Evolutionary conservation across 2,329 filamentous ascomycete genomes (phyloP).

Genomic region (Xylariaceae sp.): DNA sequence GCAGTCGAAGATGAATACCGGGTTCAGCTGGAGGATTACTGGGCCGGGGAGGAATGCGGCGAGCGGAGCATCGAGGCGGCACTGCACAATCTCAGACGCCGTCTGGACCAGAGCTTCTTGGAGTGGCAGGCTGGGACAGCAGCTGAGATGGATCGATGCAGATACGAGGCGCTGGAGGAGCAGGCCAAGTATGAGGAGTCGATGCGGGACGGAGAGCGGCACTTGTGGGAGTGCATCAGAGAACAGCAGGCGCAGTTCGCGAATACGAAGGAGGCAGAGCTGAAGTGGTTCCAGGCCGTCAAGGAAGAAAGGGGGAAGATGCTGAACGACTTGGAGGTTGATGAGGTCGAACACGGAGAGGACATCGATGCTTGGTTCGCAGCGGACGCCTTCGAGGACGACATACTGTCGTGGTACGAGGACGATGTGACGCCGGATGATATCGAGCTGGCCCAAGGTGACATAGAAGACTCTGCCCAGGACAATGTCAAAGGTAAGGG

Average conservation of each 20-base stretch:
- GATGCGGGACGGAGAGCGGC: conserved; percentile 30
- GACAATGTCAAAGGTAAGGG: conserved; percentile 1
- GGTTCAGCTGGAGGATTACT: conserved; percentile 30
- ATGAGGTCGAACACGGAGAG: conserved; percentile 34
- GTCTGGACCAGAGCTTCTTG: conserved; percentile 34
- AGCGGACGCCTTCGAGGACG: conserved; percentile 9
- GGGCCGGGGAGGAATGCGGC: conserved; percentile 27
- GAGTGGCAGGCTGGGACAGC: conserved; percentile 34
- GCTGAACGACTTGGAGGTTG: conserved; percentile 32
- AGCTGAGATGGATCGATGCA: conserved; percentile 31
- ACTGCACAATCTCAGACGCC: conserved; percentile 27
- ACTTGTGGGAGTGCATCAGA: conserved; percentile 19
- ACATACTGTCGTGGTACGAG: not conserved
- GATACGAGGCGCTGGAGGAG: conserved; percentile 31
- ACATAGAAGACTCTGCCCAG: not conserved
- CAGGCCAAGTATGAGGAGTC: conserved; percentile 32
- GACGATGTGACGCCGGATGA: not conserved
- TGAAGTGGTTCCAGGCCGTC: conserved; percentile 39
- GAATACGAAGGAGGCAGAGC: conserved; percentile 33
- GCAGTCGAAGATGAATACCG: conserved; percentile 41
- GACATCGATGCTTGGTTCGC: conserved; percentile 19
- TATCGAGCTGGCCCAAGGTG: not conserved
- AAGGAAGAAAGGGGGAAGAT: conserved; percentile 35
- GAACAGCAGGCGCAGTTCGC: conserved; percentile 25
- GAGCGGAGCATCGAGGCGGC: conserved; percentile 22